Percentiles rank a stretch among this genome's conserved stretches.
Conservation (phyloP, 2,329 filamentous ascomycete species). For the Beauveria pseudobassiana region DNA sequence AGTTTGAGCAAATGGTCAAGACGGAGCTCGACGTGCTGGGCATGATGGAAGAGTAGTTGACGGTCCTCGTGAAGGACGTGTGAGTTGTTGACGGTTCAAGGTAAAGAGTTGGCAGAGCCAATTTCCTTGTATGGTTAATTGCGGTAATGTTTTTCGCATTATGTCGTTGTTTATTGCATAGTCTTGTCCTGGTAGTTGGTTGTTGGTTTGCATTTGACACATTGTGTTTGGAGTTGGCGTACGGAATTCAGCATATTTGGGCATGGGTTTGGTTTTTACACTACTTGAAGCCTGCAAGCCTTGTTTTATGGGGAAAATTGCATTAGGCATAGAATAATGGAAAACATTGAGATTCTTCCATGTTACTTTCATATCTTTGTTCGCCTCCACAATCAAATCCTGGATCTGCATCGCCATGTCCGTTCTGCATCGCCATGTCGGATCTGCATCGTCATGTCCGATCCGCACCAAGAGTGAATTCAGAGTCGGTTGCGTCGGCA, state of each 20-base stretch:
- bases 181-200: not conserved
- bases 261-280: not conserved
- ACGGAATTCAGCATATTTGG: not conserved
- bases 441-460: no score
- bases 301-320: not conserved
- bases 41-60: constrained; percentile 30
- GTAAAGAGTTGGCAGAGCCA: no score
- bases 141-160: not conserved
- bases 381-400: no score
- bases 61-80: no score
- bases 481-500: no score
- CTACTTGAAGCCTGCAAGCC: not conserved
- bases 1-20: constrained; percentile 66
- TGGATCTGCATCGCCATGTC: no score
- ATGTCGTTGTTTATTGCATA: not conserved
- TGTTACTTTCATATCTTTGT: no score
- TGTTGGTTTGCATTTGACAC: not conserved
- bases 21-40: constrained; percentile 64
- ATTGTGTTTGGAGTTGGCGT: not conserved
- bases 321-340: not conserved
- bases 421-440: no score
- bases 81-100: no score
- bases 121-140: not conserved
- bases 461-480: no score
- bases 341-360: no score